Conservation (phyloP, 148 eudicot genomes). For the Cornus florida region DNA sequence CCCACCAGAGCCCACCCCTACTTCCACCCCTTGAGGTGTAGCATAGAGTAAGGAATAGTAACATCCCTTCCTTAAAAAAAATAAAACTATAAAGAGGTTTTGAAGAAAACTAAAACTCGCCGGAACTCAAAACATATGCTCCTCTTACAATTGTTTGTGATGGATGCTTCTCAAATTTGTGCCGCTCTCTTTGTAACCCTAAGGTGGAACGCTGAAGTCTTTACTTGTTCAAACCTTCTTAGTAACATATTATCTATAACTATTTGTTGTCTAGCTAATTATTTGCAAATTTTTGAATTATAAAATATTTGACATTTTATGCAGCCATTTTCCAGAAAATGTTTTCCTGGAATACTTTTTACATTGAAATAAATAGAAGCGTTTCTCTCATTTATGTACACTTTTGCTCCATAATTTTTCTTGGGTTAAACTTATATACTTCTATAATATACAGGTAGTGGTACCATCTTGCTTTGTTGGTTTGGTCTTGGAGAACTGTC, state of each 20-base stretch:
- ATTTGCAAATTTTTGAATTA: neutral
- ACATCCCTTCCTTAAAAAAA: no score
- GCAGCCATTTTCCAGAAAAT: no score
- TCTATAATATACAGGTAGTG: slow-evolving; percentile 4
- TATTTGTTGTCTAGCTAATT: neutral
- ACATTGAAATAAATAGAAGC: no score
- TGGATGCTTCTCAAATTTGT: slow-evolving; percentile 53
- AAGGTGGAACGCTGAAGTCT: slow-evolving; percentile 29
- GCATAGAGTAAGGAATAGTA: no score
- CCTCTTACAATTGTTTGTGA: slow-evolving; percentile 29
- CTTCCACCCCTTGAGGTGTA: no score
- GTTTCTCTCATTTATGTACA: neutral
- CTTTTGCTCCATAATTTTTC: neutral
- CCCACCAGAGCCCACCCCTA: no score
- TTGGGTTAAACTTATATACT: neutral
- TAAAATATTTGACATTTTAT: no score
- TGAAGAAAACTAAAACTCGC: no score
- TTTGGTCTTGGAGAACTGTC: slow-evolving; percentile 9
- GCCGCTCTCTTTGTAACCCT: slow-evolving; percentile 56
- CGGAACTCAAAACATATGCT: no score
- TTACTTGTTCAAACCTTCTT: neutral
- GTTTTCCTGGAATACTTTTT: no score
- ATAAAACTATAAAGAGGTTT: no score
- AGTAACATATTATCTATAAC: neutral
- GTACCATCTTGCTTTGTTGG: slow-evolving; percentile 9